A percentile compares a stretch with the other conserved stretches of the same genome.
Conservation (phyloP, 2,329 filamentous ascomycete species). For the Colletotrichum salicis region DNA sequence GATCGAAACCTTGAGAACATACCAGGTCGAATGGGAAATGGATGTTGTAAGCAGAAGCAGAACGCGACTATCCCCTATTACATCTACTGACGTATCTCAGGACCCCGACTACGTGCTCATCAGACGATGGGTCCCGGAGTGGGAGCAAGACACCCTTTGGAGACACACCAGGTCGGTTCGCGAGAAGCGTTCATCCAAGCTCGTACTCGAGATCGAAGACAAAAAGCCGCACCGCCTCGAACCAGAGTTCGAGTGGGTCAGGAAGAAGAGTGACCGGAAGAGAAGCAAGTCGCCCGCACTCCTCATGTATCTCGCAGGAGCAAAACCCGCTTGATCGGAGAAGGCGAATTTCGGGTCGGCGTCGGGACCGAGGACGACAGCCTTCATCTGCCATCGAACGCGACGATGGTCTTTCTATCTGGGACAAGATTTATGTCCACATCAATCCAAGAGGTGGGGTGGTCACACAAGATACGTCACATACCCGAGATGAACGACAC, state of each 20-base stretch:
- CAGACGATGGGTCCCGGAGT: slow-evolving; percentile 77
- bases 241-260: slow-evolving; percentile 65
- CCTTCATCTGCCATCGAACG: not conserved
- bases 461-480: not conserved
- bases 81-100: slow-evolving; percentile 44
- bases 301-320: slow-evolving; percentile 68
- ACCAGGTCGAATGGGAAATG: slow-evolving; percentile 66
- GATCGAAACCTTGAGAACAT: slow-evolving; percentile 67
- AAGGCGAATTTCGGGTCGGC: not conserved
- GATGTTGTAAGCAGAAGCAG: slow-evolving; percentile 59
- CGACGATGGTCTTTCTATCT: not conserved
- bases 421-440: not conserved
- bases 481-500: not conserved
- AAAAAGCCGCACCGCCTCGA: slow-evolving; percentile 54
- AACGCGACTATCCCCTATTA: not conserved
- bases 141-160: slow-evolving; percentile 78
- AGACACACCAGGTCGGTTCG: slow-evolving; percentile 74
- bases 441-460: not conserved
- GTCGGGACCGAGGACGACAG: not conserved
- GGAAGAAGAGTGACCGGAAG: slow-evolving; percentile 64
- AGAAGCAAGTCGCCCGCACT: slow-evolving; percentile 67
- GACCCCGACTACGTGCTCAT: slow-evolving; percentile 78
- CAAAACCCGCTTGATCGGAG: slow-evolving; percentile 49
- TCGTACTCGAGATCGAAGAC: slow-evolving; percentile 60
- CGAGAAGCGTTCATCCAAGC: slow-evolving; percentile 59